Base-by-base conservation (phyloP, 192 early-diverging fungal species). In the Podila horticola region DNA sequence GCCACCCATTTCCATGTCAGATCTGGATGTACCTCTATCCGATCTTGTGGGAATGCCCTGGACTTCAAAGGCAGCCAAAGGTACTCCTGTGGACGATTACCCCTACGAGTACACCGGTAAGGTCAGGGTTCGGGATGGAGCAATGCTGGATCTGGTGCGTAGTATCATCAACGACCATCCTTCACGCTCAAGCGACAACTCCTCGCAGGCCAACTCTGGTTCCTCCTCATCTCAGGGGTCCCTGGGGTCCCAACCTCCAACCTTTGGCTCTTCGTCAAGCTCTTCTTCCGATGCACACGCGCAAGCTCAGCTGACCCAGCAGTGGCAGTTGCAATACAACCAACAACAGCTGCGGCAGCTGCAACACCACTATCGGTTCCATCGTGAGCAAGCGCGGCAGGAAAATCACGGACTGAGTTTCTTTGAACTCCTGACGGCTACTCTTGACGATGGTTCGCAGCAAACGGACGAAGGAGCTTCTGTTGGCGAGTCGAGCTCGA, bases 141-240 rank as follows among this genome's bases (percentile, higher is more conserved):
- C 66, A 13, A 69, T 69, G 74, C 59, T 26, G 48, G 66, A 75
- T 33, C 17, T 67, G 34, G 64, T 67, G 38, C 51, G 62, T 29
- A 51, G 26, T 33, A 41, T 20, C 64, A 41, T 41, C 64, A 45
- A 8, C 31, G 15, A 51, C 29, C 33, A 63, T 41, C 62, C 58
- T 12, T 29, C 30, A 12, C 30, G 58, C 58, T 13, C 58, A 17
- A 28, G 3, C 58, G 11, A 60, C 58, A 28, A 19, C 30, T 17
- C 17, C 0, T 60, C 41, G 15, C 41, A 45, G 4, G 15, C 15
- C 41, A 45, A 41, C 11, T 41, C 41, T 11, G 11, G 34, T 3
- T 45, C 41, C 15, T 45, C 41, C 41, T 45, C 41, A 12, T 45
- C 41, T 13, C 41, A 45, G 15, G 41, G 11, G 11, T 45, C 15